Percentiles rank a stretch among this genome's conserved stretches.
phyloP scores from a whole-genome alignment of 345 rosid genomes.

The Ceriops zippeliana region DNA sequence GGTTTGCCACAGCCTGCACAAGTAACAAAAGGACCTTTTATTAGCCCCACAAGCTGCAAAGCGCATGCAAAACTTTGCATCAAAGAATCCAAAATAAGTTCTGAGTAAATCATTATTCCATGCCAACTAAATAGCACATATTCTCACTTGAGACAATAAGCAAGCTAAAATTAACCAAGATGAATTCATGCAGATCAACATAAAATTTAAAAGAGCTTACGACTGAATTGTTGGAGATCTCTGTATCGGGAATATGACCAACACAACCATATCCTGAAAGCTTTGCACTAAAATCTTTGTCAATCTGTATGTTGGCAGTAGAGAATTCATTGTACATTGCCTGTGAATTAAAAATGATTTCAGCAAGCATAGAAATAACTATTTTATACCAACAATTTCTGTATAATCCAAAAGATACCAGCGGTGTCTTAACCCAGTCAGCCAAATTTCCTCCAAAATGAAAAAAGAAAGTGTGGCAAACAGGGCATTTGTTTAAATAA shows the following conservation, averaged over 20 bases:
- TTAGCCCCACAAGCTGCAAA: background rate
- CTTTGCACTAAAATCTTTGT: conserved; percentile 94
- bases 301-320: conserved; percentile 84
- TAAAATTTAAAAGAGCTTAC: conserved; percentile 32
- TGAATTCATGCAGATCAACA: background rate
- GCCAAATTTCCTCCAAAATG: background rate
- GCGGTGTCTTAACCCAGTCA: background rate
- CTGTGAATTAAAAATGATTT: conserved; percentile 39
- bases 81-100: background rate
- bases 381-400: background rate
- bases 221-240: conserved; percentile 52
- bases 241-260: conserved; percentile 68
- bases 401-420: background rate
- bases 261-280: conserved; percentile 94
- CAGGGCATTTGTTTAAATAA: background rate
- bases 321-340: conserved; percentile 97
- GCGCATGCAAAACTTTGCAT: background rate
- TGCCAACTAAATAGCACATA: background rate
- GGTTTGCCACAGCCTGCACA: conserved; percentile 68
- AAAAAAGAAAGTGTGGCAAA: background rate
- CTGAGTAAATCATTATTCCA: background rate
- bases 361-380: background rate
- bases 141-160: background rate
- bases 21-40: background rate
- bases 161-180: background rate